These are phyloP conservation scores for Peronospora destructor DNA, from an alignment of 352 stramenopile species.

Conservation along the genomic window DNA sequence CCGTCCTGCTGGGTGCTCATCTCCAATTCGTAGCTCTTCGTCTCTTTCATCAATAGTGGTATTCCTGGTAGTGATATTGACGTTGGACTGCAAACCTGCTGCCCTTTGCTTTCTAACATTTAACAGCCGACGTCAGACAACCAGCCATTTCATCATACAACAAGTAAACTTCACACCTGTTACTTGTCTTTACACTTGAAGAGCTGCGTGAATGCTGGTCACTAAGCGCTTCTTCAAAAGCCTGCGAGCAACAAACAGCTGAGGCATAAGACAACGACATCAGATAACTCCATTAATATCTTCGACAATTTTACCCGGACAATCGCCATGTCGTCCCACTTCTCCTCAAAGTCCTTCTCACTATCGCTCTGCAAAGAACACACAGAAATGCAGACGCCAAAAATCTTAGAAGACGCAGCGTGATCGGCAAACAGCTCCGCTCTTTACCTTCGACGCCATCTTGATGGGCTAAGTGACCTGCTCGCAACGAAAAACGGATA, in stretches of 20 bases:
- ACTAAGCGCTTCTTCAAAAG: conserved; percentile 61
- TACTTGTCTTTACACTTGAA: conserved; percentile 9
- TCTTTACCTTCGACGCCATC: conserved; percentile 15
- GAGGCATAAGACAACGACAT: conserved; percentile 4
- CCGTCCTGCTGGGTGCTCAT: not conserved
- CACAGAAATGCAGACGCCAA: not conserved
- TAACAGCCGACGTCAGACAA: conserved; percentile 4
- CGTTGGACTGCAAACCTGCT: conserved; percentile 4
- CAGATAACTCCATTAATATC: not conserved
- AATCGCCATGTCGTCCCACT: conserved; percentile 82
- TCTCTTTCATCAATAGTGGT: conserved; percentile 17
- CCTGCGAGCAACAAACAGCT: conserved; percentile 27
- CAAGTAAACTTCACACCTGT: conserved; percentile 7
- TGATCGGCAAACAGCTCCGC: not conserved
- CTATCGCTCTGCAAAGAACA: conserved; percentile 34
- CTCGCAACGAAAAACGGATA: conserved; percentile 3
- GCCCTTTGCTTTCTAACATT: conserved; percentile 22
- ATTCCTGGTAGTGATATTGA: conserved; percentile 22
- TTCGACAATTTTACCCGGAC: conserved; percentile 39
- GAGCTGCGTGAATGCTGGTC: conserved; percentile 32
- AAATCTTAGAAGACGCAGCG: conserved; percentile 5
- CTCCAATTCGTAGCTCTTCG: conserved; percentile 4
- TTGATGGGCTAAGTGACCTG: not conserved
- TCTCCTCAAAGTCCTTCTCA: conserved; percentile 42
- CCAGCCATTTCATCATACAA: not conserved